Percentiles rank a stretch among this genome's conserved stretches.
phyloP scores from a whole-genome alignment of 1,284 basidiomycete genomes.

The Clitocybe nebularis region DNA sequence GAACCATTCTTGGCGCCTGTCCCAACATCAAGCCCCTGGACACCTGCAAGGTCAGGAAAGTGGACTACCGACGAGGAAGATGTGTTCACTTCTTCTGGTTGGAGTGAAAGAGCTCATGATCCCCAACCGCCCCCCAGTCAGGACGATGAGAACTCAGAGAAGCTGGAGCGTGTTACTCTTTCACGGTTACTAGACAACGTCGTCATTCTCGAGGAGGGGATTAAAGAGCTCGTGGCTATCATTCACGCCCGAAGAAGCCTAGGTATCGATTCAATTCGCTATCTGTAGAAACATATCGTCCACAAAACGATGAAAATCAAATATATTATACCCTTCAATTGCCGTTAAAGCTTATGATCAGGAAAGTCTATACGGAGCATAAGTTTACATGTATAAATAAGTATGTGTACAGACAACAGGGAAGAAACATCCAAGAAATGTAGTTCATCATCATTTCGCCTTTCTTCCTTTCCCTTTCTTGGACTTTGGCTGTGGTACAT shows the following conservation, averaged over 20 bases:
- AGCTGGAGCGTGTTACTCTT: conserved; percentile 57
- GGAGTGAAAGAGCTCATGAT: conserved; percentile 38
- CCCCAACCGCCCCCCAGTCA: conserved; percentile 20
- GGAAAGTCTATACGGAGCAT: conserved; percentile 9
- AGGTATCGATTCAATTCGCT: conserved; percentile 82
- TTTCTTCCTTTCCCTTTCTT: conserved; percentile 23
- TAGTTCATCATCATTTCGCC: conserved; percentile 9
- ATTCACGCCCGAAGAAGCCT: conserved; percentile 82
- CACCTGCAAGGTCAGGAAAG: conserved; percentile 42
- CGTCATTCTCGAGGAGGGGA: conserved; percentile 91
- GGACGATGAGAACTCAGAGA: conserved; percentile 30
- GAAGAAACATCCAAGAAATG: not conserved
- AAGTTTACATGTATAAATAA: conserved; percentile 10
- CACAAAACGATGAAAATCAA: not conserved
- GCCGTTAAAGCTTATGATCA: not conserved
- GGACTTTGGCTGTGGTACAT: conserved; percentile 25
- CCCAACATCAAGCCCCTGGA: conserved; percentile 62
- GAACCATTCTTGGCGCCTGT: conserved; percentile 64
- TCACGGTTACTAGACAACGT: conserved; percentile 91
- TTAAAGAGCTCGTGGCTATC: conserved; percentile 90
- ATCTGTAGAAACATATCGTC: conserved; percentile 43
- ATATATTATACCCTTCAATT: too few species aligned
- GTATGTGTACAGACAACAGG: too few species aligned
- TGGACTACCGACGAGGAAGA: conserved; percentile 65
- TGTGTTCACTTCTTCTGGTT: conserved; percentile 56